Percentiles rank a stretch among this genome's conserved stretches.
These are phyloP conservation scores for Rhytidhysteron rufulum DNA, from an alignment of 2,329 filamentous ascomycete genomes.

Conservation along the genomic window DNA sequence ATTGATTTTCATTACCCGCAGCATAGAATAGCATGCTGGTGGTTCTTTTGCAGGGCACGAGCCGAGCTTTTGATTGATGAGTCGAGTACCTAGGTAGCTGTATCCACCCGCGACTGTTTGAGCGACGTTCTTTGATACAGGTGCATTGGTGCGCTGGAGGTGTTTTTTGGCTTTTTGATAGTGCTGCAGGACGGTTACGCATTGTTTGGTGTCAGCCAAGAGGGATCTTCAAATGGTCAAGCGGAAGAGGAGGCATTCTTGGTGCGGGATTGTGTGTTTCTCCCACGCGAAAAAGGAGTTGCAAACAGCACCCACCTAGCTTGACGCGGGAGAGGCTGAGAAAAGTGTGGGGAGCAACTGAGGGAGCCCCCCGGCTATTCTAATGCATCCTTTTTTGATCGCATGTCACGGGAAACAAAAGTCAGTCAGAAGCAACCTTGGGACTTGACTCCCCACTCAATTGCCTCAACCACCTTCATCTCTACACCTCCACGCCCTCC, in stretches of 20 bases:
- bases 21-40: no score
- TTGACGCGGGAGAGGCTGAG: conserved; percentile 14
- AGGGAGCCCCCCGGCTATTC: not conserved
- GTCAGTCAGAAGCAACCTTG: conserved; percentile 4
- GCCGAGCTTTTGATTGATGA: no score
- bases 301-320: no score
- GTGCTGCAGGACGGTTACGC: no score
- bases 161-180: no score
- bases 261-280: not conserved
- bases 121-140: no score
- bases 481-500: not conserved
- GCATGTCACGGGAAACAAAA: no score
- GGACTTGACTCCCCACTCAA: conserved; percentile 8
- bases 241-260: not conserved
- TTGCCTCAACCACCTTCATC: conserved; percentile 8
- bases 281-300: conserved; percentile 23
- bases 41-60: no score
- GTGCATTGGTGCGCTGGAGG: no score
- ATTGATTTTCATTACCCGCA: no score
- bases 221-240: not conserved
- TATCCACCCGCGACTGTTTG: no score
- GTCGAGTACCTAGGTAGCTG: no score
- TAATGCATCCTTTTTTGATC: conserved; percentile 10
- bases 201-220: conserved; percentile 3
- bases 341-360: conserved; percentile 25